A percentile compares a stretch with the other conserved stretches of the same genome.
Evolutionary conservation across 352 stramenopile genomes (phyloP).

Genomic region (Phytophthora podocarpi): DNA sequence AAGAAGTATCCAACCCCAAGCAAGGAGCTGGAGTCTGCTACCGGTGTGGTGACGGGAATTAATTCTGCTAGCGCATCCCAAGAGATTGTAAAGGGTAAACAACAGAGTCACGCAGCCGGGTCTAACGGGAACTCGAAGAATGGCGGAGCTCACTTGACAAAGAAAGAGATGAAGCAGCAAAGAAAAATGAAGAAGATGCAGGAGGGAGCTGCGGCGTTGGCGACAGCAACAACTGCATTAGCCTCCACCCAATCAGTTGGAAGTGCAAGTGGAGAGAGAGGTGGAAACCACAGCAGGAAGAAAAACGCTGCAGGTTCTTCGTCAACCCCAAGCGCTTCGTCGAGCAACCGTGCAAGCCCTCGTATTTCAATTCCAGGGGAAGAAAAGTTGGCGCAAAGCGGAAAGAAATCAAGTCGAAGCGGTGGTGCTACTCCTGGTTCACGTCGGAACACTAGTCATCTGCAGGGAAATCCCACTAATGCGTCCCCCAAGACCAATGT

Average conservation of each 20-base stretch:
- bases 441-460: slow-evolving; percentile 36
- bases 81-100: slow-evolving; percentile 31
- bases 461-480: slow-evolving; percentile 12
- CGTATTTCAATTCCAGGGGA: slow-evolving; percentile 41
- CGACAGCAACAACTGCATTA: slow-evolving; percentile 3
- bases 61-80: slow-evolving; percentile 4
- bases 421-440: slow-evolving; percentile 32
- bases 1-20: slow-evolving; percentile 44
- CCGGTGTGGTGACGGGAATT: neutral
- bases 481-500: slow-evolving; percentile 18
- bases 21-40: slow-evolving; percentile 48
- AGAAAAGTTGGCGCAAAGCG: slow-evolving; percentile 39
- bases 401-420: slow-evolving; percentile 51
- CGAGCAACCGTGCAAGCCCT: slow-evolving; percentile 19
- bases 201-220: slow-evolving; percentile 30
- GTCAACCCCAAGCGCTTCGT: slow-evolving; percentile 4
- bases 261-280: slow-evolving; percentile 27
- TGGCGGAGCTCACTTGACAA: slow-evolving; percentile 42
- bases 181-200: slow-evolving; percentile 76
- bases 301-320: slow-evolving; percentile 27
- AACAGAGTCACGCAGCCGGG: slow-evolving; percentile 14
- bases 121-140: slow-evolving; percentile 28
- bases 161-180: slow-evolving; percentile 76
- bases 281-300: slow-evolving; percentile 25
- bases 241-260: slow-evolving; percentile 13